Evolutionary conservation across 371 early-diverging fungal species (phyloP), one percentile per base, ranked within the genome.

Genomic region (Agmasoma carcini): DNA sequence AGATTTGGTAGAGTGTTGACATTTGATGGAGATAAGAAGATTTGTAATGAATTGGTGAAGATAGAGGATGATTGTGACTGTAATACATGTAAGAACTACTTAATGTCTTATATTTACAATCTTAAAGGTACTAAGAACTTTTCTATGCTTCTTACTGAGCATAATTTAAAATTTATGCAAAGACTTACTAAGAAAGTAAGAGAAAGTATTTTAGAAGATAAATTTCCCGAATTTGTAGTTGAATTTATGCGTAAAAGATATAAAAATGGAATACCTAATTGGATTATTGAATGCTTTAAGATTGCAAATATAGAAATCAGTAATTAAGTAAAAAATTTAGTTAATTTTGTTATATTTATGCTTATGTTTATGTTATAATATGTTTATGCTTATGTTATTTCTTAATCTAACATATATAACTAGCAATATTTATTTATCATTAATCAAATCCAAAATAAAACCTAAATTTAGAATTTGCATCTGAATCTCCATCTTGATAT

Each of bases 1-100:
- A 81, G 92, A 46, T 90, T 89, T 69, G 92, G 92, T 23, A 85
- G 83, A 64, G 86, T 84, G 2, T 78, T 91, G 44, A 83, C 83
- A 14, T 79, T 83, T 66, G 71, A 79, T 1, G 90, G 88, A 11
- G 79, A 83, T 39, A 61, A 89, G 39, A 67, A 79, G 11, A 69
- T 68, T 31, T 37, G 31, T 85, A 48, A 81, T 78, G 60, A 78
- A 81, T 76, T 77, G 56, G 71, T 72, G 19, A 87, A 86, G 0
- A 84, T 87, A 47, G 85, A 85, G 60, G 77, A 77, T 52, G 82
- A 80, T 30, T 91, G 92, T 77, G 77, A 78, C 36, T 91, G 92
- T 63, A 65, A 76, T 15, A 84, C 88, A 0, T 91, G 92, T 74
- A 79, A 77, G 65, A 80, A 79, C 17, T 87, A 85, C 68, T 81